Evolutionary conservation across 352 stramenopile species (phyloP).

Genomic region (Phytophthora syringae): DNA sequence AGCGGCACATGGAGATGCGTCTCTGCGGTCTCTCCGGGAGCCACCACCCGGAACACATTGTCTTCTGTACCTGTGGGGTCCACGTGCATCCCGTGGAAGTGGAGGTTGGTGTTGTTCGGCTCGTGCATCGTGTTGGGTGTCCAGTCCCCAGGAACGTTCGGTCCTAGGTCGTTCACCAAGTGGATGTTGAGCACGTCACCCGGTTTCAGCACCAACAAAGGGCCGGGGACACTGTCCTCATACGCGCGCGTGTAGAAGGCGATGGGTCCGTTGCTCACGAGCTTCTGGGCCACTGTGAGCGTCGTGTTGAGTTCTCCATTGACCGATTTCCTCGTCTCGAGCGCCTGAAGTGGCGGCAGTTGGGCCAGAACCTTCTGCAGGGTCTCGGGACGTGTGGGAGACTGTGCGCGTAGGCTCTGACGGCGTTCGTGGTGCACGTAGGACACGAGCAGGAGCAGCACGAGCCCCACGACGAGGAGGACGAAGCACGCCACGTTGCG

Average conservation of each 20-base stretch:
- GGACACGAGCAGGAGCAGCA: slow-evolving; percentile 27
- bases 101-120: slow-evolving; percentile 82
- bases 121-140: slow-evolving; percentile 67
- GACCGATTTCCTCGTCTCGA: slow-evolving; percentile 42
- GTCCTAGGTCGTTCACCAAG: slow-evolving; percentile 60
- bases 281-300: slow-evolving; percentile 49
- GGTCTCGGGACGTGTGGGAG: slow-evolving; percentile 5
- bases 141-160: slow-evolving; percentile 47
- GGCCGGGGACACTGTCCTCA: slow-evolving; percentile 62
- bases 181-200: slow-evolving; percentile 71
- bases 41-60: slow-evolving; percentile 73
- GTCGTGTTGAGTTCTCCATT: slow-evolving; percentile 73
- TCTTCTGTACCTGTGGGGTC: slow-evolving; percentile 79
- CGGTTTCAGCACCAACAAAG: slow-evolving; percentile 62
- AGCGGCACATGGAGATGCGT: slow-evolving; percentile 61
- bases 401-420: slow-evolving; percentile 7
- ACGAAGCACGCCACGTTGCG: slow-evolving; percentile 21
- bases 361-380: slow-evolving; percentile 39
- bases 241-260: slow-evolving; percentile 78
- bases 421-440: slow-evolving; percentile 20
- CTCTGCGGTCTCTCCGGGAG: slow-evolving; percentile 55
- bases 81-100: slow-evolving; percentile 87
- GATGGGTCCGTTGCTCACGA: slow-evolving; percentile 60
- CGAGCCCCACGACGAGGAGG: slow-evolving; percentile 18
- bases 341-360: slow-evolving; percentile 43